Evolutionary conservation across 345 rosid genomes (phyloP), one percentile per base, ranked within the genome.

Genomic region (Moricandia arvensis): DNA sequence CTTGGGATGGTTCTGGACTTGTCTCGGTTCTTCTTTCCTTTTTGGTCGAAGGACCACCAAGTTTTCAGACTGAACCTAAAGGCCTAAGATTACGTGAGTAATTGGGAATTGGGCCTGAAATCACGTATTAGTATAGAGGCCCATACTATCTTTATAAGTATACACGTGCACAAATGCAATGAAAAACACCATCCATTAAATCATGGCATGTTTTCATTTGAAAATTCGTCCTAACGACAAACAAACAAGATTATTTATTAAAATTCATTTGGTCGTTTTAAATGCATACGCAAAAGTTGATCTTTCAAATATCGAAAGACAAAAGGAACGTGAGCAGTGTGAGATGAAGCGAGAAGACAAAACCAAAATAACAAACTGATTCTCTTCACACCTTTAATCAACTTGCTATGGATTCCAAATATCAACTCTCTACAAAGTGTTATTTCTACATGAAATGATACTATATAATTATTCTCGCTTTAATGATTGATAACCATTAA

Each of bases 51-150:
- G 45, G 61, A 33, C 63, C 66, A 31, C 59, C 1, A 29, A 59
- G 30, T 29, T 29, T 37, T 69, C 54, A 17, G 74, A 70, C 18
- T 71, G 58, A 30, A n/a, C n/a, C n/a, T n/a, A n/a, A n/a, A n/a
- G n/a, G n/a, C n/a, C n/a, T n/a, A n/a, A n/a, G n/a, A n/a, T n/a
- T n/a, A n/a, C n/a, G n/a, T n/a, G n/a, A n/a, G n/a, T n/a, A n/a
- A n/a, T n/a, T n/a, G n/a, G n/a, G n/a, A n/a, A n/a, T n/a, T n/a
- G n/a, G n/a, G n/a, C n/a, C n/a, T 30, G 3, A 5, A 55, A 30
- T 4, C 24, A 4, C 1, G 10, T 37, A 13, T 2, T 34, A 37
- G n/a, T 5, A 10, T 35, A 7, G 2, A 53, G 67, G 64, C 70
- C 74, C 73, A 43, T 47, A 45, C 53, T 45, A 45, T 45, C 53